Percentiles rank a stretch among this genome's conserved stretches.
Evolutionary conservation across 129 eudicot genomes (phyloP).

Genomic region (sunflower (Helianthus annuus)): DNA sequence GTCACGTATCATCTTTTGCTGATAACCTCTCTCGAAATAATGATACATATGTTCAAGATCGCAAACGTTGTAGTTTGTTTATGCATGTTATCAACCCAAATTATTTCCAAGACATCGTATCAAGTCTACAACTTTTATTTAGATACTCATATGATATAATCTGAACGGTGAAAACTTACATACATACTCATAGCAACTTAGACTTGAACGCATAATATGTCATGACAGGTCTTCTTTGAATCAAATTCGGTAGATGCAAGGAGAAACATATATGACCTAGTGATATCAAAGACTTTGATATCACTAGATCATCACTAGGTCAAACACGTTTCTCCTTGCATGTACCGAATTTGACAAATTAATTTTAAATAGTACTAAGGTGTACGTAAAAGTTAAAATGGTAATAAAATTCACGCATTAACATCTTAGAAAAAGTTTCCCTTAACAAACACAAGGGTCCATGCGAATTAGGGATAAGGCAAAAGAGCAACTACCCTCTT

Average conservation of each 20-base stretch:
- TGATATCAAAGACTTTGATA: no score
- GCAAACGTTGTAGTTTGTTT: background rate
- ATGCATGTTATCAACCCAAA: background rate
- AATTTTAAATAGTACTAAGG: background rate
- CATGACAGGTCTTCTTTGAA: background rate
- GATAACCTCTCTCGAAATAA: background rate
- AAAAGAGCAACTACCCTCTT: constrained; percentile 28
- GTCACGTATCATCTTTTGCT: background rate
- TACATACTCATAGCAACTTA: background rate
- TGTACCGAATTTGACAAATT: background rate
- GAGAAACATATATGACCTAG: no score
- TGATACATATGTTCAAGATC: constrained; percentile 6
- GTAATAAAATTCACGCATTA: background rate
- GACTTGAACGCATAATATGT: background rate
- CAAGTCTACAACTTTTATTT: background rate
- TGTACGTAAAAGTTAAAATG: background rate
- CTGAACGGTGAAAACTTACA: background rate
- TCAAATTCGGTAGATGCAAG: no score
- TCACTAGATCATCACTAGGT: background rate
- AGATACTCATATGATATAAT: background rate
- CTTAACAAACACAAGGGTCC: constrained; percentile 35
- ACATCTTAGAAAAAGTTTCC: background rate
- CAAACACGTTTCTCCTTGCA: background rate
- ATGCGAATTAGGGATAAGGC: constrained; percentile 33
- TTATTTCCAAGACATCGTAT: background rate